phyloP scores from a whole-genome alignment of 1,139 yeast species.

The Suhomyces coccinellae region DNA sequence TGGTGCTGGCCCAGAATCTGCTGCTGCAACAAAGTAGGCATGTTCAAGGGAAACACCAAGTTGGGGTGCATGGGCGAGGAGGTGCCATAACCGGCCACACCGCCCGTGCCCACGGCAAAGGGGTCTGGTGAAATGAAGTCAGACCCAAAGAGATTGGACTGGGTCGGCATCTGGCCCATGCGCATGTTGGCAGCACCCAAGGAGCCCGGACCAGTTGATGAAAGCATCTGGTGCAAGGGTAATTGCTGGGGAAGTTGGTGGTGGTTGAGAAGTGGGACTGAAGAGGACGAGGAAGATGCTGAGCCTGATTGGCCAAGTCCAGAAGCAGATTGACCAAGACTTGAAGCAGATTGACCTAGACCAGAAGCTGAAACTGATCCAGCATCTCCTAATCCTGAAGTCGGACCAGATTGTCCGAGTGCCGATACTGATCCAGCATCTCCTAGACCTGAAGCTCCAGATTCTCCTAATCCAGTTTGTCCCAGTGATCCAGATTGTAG shows the following conservation, averaged over 20 bases:
- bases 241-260: slow-evolving; percentile 15
- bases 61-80: slow-evolving; percentile 25
- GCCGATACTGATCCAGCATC: too few species aligned
- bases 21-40: slow-evolving; percentile 38
- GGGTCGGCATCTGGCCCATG: slow-evolving; percentile 20
- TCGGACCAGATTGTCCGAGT: too few species aligned
- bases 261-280: slow-evolving; percentile 11
- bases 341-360: too few species aligned
- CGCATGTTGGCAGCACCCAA: slow-evolving; percentile 31
- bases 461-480: too few species aligned
- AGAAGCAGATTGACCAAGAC: too few species aligned
- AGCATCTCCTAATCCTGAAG: too few species aligned
- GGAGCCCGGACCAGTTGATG: slow-evolving; percentile 21
- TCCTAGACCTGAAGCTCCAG: too few species aligned
- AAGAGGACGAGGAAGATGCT: background rate
- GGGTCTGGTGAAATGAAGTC: slow-evolving; percentile 32
- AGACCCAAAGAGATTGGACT: slow-evolving; percentile 27
- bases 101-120: slow-evolving; percentile 16
- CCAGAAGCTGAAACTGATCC: too few species aligned
- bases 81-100: slow-evolving; percentile 16
- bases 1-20: slow-evolving; percentile 29
- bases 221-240: slow-evolving; percentile 25
- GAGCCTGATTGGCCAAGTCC: too few species aligned
- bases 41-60: slow-evolving; percentile 19
- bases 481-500: background rate